Percentiles rank a stretch among this genome's conserved stretches.
Conservation (phyloP, 2,329 filamentous ascomycete genomes). For the Leptographium galeiforme region DNA sequence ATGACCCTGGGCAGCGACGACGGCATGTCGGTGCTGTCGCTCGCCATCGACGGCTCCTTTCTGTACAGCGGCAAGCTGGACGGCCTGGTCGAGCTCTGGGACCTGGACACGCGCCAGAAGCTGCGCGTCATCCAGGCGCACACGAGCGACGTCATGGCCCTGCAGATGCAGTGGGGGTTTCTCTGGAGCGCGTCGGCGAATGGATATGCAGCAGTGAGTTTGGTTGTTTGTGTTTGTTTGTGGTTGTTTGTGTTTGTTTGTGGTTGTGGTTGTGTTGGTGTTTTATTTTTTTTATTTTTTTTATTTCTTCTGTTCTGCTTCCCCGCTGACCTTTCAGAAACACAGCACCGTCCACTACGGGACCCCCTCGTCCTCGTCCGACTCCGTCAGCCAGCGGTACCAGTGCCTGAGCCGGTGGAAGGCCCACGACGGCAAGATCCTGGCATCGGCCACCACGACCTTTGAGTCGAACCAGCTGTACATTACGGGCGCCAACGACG, state of each 20-base stretch:
- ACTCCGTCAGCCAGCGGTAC: constrained; percentile 40
- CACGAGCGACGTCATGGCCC: constrained; percentile 68
- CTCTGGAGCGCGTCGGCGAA: constrained; percentile 83
- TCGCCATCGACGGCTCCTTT: constrained; percentile 81
- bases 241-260: too few species aligned
- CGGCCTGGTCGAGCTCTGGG: constrained; percentile 90
- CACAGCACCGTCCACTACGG: constrained; percentile 54
- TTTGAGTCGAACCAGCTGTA: constrained; percentile 67
- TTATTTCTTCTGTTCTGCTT: background rate
- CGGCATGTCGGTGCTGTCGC: constrained; percentile 54
- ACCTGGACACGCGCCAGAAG: constrained; percentile 84
- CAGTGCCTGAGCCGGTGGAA: constrained; percentile 20
- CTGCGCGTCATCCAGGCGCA: constrained; percentile 75
- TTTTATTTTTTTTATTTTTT: constrained; percentile 11
- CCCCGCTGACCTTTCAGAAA: constrained; percentile 34
- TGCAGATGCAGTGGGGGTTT: constrained; percentile 74
- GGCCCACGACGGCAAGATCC: constrained; percentile 75
- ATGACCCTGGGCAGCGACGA: constrained; percentile 50
- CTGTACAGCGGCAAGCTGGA: constrained; percentile 81
- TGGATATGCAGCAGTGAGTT: constrained; percentile 65
- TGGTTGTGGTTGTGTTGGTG: too few species aligned
- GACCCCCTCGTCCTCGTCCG: constrained; percentile 33
- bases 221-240: background rate
- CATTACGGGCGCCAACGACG: constrained; percentile 88
- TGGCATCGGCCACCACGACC: constrained; percentile 66